Evolutionary conservation across 78 protist species (phyloP).

Genomic region (Dictyostelium intermedium): DNA sequence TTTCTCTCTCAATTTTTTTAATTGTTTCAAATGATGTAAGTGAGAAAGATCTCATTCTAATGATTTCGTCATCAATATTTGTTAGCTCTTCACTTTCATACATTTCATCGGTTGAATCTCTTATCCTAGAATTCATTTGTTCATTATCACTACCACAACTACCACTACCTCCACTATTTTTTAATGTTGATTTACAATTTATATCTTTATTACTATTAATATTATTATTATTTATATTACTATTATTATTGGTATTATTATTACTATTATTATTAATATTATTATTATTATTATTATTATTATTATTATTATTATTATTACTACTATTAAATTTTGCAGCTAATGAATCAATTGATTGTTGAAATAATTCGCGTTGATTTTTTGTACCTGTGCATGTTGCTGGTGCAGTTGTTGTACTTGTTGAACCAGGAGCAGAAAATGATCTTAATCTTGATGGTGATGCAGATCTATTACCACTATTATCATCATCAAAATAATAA

Average conservation of each 20-base stretch:
- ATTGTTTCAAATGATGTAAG: not conserved
- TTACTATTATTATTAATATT: not conserved
- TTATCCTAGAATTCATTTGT: not conserved
- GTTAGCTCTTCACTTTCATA: slow-evolving; percentile 3
- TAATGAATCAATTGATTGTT: not conserved
- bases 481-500: not conserved
- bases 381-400: not conserved
- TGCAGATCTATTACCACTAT: not conserved
- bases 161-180: not conserved
- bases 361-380: not conserved
- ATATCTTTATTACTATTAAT: not conserved
- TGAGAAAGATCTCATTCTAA: slow-evolving; percentile 9
- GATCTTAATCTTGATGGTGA: slow-evolving; percentile 42
- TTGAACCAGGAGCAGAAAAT: slow-evolving; percentile 15
- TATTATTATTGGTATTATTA: not conserved
- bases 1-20: not conserved
- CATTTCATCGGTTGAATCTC: not conserved
- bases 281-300: not conserved
- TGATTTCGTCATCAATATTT: slow-evolving; percentile 9
- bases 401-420: not conserved
- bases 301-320: not conserved
- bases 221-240: not conserved
- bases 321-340: not conserved
- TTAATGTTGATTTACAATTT: not conserved
- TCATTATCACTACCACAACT: not conserved